These are phyloP conservation scores for Gremmenia infestans DNA, from an alignment of 2,329 filamentous ascomycete genomes.

Conservation along the genomic window DNA sequence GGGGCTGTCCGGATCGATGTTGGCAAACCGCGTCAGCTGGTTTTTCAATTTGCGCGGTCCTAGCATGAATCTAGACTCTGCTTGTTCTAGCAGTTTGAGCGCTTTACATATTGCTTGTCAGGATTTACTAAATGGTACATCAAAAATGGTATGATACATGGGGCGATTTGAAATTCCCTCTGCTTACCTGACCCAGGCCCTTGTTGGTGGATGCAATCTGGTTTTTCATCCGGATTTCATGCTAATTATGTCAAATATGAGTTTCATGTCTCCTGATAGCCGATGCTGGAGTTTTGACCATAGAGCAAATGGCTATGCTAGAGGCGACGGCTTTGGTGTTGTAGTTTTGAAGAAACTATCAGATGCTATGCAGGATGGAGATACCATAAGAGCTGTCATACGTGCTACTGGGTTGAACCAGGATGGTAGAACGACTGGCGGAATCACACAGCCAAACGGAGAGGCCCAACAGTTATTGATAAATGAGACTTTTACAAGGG, in stretches of 20 bases:
- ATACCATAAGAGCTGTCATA: conserved; percentile 52
- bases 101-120: conserved; percentile 50
- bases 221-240: conserved; percentile 53
- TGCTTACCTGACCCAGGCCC: conserved; percentile 46
- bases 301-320: conserved; percentile 57
- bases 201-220: conserved; percentile 38
- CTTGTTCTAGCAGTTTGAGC: conserved; percentile 50
- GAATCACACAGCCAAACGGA: conserved; percentile 49
- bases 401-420: conserved; percentile 46
- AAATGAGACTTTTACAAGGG: not conserved
- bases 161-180: conserved; percentile 24
- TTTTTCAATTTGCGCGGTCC: conserved; percentile 46
- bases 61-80: conserved; percentile 52
- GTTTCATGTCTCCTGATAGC: conserved; percentile 23
- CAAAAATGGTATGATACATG: conserved; percentile 25
- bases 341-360: conserved; percentile 53
- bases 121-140: conserved; percentile 37
- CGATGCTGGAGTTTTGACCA: conserved; percentile 49
- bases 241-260: conserved; percentile 21
- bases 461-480: conserved; percentile 33
- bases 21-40: conserved; percentile 51
- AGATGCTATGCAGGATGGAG: conserved; percentile 52
- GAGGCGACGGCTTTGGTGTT: conserved; percentile 55
- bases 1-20: conserved; percentile 34
- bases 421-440: conserved; percentile 50